Conservation (phyloP, 2,329 filamentous ascomycete species). For the Venturia effusa region DNA sequence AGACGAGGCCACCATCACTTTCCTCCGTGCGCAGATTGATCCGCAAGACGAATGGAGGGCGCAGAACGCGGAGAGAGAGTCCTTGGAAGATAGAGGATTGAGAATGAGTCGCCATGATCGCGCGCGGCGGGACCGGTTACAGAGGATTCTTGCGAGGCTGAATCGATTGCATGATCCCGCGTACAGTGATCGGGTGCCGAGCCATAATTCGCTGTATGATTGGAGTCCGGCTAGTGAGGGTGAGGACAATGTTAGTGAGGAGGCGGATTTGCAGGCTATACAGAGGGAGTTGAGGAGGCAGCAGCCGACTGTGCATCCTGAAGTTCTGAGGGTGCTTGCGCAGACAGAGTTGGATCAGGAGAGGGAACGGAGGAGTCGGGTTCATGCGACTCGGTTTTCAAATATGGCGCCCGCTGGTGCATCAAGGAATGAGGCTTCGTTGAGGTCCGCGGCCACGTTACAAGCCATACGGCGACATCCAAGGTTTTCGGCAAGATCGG, state of each 20-base stretch:
- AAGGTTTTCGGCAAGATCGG: slow-evolving; percentile 26
- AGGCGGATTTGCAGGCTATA: slow-evolving; percentile 28
- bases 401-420: slow-evolving; percentile 9
- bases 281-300: slow-evolving; percentile 29
- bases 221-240: slow-evolving; percentile 33
- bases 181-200: slow-evolving; percentile 44
- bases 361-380: slow-evolving; percentile 20
- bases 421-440: slow-evolving; percentile 21
- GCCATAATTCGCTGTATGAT: slow-evolving; percentile 46
- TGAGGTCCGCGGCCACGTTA: slow-evolving; percentile 30
- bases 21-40: slow-evolving; percentile 34
- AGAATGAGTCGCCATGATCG: slow-evolving; percentile 23
- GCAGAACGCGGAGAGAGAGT: slow-evolving; percentile 17
- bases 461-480: slow-evolving; percentile 29
- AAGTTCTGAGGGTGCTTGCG: slow-evolving; percentile 27
- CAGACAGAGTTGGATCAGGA: slow-evolving; percentile 25
- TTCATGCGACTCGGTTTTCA: slow-evolving; percentile 18
- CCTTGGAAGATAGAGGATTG: slow-evolving; percentile 2
- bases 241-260: slow-evolving; percentile 1
- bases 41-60: slow-evolving; percentile 24
- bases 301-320: slow-evolving; percentile 27
- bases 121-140: slow-evolving; percentile 30
- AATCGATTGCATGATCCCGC: slow-evolving; percentile 32
- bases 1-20: slow-evolving; percentile 41
- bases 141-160: slow-evolving; percentile 34